Percentiles rank a stretch among this genome's conserved stretches.
phyloP scores from a whole-genome alignment of 73 alveolate species.

The Durusdinium trenchii region DNA sequence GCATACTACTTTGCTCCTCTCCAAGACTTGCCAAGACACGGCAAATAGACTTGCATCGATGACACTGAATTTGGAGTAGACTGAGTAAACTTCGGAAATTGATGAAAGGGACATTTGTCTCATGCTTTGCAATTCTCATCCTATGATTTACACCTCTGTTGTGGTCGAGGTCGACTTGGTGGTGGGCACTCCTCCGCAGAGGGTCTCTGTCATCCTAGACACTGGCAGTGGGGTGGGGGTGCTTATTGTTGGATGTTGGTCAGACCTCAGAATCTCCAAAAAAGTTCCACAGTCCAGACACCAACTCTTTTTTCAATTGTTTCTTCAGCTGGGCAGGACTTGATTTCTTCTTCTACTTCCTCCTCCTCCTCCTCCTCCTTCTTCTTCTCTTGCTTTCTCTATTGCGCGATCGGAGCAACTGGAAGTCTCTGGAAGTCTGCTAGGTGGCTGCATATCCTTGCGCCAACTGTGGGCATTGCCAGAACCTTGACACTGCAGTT shows the following conservation, averaged over 20 bases:
- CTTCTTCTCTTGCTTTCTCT: too few relatives aligned
- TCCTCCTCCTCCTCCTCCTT: too few relatives aligned
- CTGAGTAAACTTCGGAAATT: not conserved
- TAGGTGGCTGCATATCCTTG: constrained; percentile 86
- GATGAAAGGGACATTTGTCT: too few relatives aligned
- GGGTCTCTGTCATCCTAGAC: constrained; percentile 91
- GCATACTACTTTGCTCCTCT: constrained; percentile 58
- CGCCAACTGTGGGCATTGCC: constrained; percentile 79
- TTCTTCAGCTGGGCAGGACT: not conserved
- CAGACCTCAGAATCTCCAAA: not conserved
- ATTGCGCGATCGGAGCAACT: not conserved
- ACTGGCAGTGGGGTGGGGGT: constrained; percentile 73
- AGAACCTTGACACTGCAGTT: too few relatives aligned
- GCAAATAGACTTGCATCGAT: not conserved
- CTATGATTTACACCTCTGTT: too few relatives aligned
- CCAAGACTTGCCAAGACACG: not conserved
- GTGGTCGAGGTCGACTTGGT: constrained; percentile 75
- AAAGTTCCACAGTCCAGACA: not conserved
- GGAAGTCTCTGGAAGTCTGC: not conserved
- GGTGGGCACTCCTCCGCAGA: constrained; percentile 92
- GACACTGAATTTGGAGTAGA: not conserved
- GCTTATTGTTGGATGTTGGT: not conserved
- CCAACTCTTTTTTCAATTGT: not conserved
- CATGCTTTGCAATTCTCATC: too few relatives aligned
- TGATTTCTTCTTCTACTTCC: too few relatives aligned